Evolutionary conservation across 257 asterid genomes (phyloP), one percentile per base, ranked within the genome.

Genomic region (Phtheirospermum japonicum): DNA sequence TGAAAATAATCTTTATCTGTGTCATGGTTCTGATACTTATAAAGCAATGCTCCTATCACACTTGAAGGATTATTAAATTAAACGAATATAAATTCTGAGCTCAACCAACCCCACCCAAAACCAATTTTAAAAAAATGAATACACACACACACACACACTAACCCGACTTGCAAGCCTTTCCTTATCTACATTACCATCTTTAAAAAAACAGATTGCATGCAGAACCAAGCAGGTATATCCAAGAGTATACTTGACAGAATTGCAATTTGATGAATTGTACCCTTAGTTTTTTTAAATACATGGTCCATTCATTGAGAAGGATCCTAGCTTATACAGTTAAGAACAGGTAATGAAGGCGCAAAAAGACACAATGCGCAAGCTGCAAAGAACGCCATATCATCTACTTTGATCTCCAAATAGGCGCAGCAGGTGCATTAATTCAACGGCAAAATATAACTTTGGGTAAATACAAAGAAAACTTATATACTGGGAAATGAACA

Each of bases 11-110:
- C 16, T 51, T 28, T 20, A 49, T 28, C 17, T 9, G 34, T 20
- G 23, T 50, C 51, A 13, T 63, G 60, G 9, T n/a, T 20, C 52
- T 63, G 39, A 49, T n/a, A 63, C 51, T 49, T 45, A 4, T 18
- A 43, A 33, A 33, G 37, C 19, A 31, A 54, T 54, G 14, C 60
- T 28, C 60, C 40, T 54, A 30, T 54, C 26, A 49, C 23, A 49
- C 30, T 49, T 4, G 5, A 46, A 16, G 14, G 52, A 3, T 23
- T 23, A 23, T 23, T 23, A 23, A 23, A 23, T 23, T 23, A 23
- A 23, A 23, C n/a, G n/a, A n/a, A n/a, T n/a, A n/a, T n/a, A 3
- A 23, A 23, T 23, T 23, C 28, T 23, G 28, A 23, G 28, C 28
- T 23, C n/a, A 23, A 23, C 28, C 28, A 23, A 23, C n/a, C n/a